Base-by-base conservation (phyloP, 202 grass and related monocot species). In the Elaeis oleifera region DNA sequence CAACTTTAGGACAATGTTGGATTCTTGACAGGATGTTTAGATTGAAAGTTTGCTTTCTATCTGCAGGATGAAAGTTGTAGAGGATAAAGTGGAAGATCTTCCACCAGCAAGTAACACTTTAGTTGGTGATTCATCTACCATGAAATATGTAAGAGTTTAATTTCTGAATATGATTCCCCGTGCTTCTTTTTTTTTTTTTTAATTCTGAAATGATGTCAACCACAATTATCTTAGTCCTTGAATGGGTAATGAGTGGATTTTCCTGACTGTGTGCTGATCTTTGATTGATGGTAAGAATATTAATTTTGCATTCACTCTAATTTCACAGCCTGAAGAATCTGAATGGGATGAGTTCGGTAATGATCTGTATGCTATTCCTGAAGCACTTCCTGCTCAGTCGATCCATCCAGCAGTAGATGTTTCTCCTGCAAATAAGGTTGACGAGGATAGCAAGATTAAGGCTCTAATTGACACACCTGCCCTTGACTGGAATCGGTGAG, bases 31-130 rank as follows among this genome's bases (percentile, higher is more conserved):
- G 8, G 36, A 44, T 44, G 5, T 13, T 44, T 9, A 13, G 1
- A 56, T 61, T 64, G 11, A 19, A 50, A 54, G 19, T 44, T 54
- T 56, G 55, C 17, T 24, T 23, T 74, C 22, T 64, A 61, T 65
- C 23, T 82, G 67, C 95, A 99, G 95, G 85, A 51, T 61, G 68
- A 94, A 89, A 84, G 52, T 64, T 71, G 20, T 67, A 69, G 88
- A 89, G 74, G 74, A 78, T 83, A 86, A 76, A 18, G 65, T 79
- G 16, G 21, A 67, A 32, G 64, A 54, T 67, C 20, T 29, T 25
- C 3, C 16, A 9, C 3, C 4, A 13, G 3, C 32, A n/a, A 64
- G 32, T 51, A 24, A 13, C 23, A 51, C 44, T 23, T 49, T 50
- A 2, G 14, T 24, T 5, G 5, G 16, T 64, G 18, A 64, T 1